A percentile compares a stretch with the other conserved stretches of the same genome.
phyloP scores from a whole-genome alignment of 2,329 filamentous ascomycete species.

The Graphiopsis chlorocephala region DNA sequence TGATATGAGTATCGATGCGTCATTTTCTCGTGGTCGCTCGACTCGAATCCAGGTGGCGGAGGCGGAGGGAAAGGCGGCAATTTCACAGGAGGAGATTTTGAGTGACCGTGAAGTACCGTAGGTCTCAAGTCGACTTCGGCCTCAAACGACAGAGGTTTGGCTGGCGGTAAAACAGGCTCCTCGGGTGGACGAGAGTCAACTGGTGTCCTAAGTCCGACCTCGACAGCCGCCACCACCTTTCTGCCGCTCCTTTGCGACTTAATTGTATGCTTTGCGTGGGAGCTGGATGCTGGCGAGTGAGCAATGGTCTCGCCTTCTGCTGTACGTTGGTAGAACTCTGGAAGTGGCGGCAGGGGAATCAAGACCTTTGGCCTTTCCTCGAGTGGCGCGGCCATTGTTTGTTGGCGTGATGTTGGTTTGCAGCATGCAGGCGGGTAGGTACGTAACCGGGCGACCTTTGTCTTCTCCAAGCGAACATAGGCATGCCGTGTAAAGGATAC shows the following conservation, averaged over 20 bases:
- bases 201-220: background rate
- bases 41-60: background rate
- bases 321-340: conserved; percentile 25
- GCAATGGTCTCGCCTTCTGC: conserved; percentile 9
- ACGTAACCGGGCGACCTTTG: background rate
- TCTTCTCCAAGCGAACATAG: background rate
- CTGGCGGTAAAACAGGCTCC: background rate
- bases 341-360: conserved; percentile 30
- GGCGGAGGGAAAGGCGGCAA: background rate
- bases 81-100: background rate
- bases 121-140: background rate
- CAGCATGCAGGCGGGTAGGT: background rate
- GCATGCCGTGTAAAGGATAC: background rate
- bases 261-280: conserved; percentile 9
- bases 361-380: conserved; percentile 11
- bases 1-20: conserved; percentile 8
- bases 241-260: background rate
- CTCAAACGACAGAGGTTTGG: background rate
- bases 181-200: background rate
- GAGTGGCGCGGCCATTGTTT: conserved; percentile 13
- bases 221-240: background rate
- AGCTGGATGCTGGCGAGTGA: conserved; percentile 12
- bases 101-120: background rate
- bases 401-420: background rate
- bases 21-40: background rate